phyloP scores from a whole-genome alignment of 192 early-diverging fungal species.

The Rhizoclosmatium sp. region DNA sequence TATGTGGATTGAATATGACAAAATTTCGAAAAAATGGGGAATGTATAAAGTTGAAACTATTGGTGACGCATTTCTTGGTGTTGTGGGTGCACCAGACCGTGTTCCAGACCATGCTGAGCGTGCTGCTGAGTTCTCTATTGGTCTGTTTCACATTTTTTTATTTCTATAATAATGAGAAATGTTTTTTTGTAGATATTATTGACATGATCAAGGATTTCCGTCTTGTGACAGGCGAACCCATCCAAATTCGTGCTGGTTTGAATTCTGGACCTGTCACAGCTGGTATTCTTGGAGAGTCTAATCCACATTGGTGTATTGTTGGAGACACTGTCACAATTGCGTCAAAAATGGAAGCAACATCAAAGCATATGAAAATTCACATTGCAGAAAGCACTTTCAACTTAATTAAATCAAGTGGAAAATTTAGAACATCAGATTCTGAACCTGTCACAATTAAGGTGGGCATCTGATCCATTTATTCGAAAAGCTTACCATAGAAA shows the following conservation, averaged over 20 bases:
- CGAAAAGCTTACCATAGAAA: background rate
- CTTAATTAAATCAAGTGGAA: conserved; percentile 14
- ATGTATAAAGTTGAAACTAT: conserved; percentile 62
- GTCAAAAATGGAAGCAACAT: conserved; percentile 56
- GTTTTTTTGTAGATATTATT: conserved; percentile 40
- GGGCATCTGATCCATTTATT: background rate
- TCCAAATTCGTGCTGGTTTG: conserved; percentile 55
- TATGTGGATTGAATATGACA: conserved; percentile 55
- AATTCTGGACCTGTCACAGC: conserved; percentile 57
- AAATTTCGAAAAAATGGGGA: conserved; percentile 45
- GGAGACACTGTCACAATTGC: conserved; percentile 58
- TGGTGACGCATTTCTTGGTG: conserved; percentile 47
- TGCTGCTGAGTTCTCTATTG: conserved; percentile 38
- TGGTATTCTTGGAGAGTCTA: conserved; percentile 52
- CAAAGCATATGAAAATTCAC: conserved; percentile 53
- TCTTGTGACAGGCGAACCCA: conserved; percentile 46
- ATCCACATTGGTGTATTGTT: conserved; percentile 56
- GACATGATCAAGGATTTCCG: conserved; percentile 49
- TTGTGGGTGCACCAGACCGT: conserved; percentile 39
- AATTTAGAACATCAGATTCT: conserved; percentile 1
- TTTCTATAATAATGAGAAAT: conserved; percentile 12
- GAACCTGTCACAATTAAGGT: conserved; percentile 36
- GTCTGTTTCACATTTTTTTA: conserved; percentile 24
- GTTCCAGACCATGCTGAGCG: conserved; percentile 44
- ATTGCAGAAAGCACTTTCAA: conserved; percentile 49